Base-by-base conservation (phyloP, 768 basidiomycete genomes). In the Hypholoma sublateritium region DNA sequence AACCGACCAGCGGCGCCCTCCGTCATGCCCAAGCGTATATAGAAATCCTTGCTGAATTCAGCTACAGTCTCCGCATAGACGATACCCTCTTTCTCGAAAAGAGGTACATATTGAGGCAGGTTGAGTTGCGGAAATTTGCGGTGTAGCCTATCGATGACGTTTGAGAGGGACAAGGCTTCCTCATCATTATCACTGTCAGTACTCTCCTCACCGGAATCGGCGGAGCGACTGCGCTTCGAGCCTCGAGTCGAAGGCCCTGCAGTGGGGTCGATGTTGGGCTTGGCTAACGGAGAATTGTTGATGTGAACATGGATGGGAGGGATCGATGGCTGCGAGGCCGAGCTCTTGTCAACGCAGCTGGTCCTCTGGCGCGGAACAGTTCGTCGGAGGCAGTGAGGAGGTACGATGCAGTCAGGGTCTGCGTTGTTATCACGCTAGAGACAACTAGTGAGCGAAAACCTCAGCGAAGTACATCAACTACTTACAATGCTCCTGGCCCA, bases 1-100 rank as follows among this genome's bases (percentile, higher is more conserved):
- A 56, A 55, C 36, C 34, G 41, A 35, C 58, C 44, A 21, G 56
- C 44, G 25, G 37, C 50, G 25, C 58, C 61, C 17, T 50, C 43
- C 39, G 53, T 51, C 50, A 63, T 58, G 22, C 62, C 62, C 50
- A 60, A 32, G 22, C 43, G 7, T 11, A 41, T 25, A 41, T 56
- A 57, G 49, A 50, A 58, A 16, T 54, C 32, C 35, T 44, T 39
- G 13, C 35, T 25, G 36, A 63, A 55, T 17, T 58, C 52, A 22
- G 44, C 19, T 9, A 55, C 56, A 41, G 42, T 55, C 16, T 58
- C 50, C 3, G 59, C 59, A 50, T 63, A 63, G 32, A 55, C 46
- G 34, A 63, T 57, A n/a, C 56, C 56, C 2, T 54, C n/a, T 6
- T 48, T 21, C 19, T 41, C 21, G 5, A 63, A 28, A 32, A 49